Evolutionary conservation across 1,284 basidiomycete species (phyloP).

Genomic region (Pyrrhoderma lamaoense): DNA sequence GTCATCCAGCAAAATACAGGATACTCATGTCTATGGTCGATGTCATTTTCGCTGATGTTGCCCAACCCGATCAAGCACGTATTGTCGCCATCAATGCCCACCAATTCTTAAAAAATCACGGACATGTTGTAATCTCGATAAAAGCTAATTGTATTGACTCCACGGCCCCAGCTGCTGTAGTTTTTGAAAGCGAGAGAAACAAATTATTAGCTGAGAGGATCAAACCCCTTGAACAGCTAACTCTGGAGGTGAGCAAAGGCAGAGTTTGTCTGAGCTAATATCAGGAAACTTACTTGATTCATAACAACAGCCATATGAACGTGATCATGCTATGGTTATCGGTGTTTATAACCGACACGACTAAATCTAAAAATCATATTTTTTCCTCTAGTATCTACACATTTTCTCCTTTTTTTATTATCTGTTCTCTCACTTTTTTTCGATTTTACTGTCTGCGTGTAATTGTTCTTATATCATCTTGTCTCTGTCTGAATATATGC

Average conservation of each 20-base stretch:
- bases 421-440: neutral
- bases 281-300: slow-evolving; percentile 5
- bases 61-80: slow-evolving; percentile 97
- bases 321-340: slow-evolving; percentile 80
- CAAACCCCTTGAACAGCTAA: slow-evolving; percentile 93
- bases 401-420: neutral
- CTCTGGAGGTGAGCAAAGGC: slow-evolving; percentile 47
- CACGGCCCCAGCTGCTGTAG: slow-evolving; percentile 81
- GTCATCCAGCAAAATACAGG: slow-evolving; percentile 90
- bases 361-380: neutral
- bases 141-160: slow-evolving; percentile 99
- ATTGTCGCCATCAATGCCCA: slow-evolving; percentile 92
- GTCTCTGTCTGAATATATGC: too few species aligned
- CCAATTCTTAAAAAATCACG: slow-evolving; percentile 93
- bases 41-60: slow-evolving; percentile 96
- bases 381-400: neutral
- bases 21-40: slow-evolving; percentile 93
- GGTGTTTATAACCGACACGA: slow-evolving; percentile 30
- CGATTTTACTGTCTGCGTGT: too few species aligned
- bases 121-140: slow-evolving; percentile 94
- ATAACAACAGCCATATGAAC: slow-evolving; percentile 53
- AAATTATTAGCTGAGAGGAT: slow-evolving; percentile 75
- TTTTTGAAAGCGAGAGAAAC: slow-evolving; percentile 89
- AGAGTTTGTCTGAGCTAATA: neutral
- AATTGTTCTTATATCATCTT: too few species aligned